Conservation (phyloP, 345 rosid species). For the Triadica sebifera region DNA sequence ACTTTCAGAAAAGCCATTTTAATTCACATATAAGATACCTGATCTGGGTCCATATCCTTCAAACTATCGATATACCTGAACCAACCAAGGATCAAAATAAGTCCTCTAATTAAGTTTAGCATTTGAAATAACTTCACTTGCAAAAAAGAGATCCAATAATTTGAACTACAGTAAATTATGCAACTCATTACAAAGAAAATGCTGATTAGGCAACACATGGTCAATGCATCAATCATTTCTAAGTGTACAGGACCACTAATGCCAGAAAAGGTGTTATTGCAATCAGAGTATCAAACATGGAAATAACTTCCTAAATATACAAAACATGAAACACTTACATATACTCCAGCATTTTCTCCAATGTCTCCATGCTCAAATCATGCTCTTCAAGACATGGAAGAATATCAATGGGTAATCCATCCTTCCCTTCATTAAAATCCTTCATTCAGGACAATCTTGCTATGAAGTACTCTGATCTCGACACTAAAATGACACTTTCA, state of each 20-base stretch:
- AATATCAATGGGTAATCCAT: constrained; percentile 36
- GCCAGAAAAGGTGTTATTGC: not conserved
- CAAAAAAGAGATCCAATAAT: not conserved
- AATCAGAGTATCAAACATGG: constrained; percentile 7
- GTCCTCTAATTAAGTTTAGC: constrained; percentile 7
- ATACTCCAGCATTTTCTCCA: constrained; percentile 91
- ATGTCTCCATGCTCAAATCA: constrained; percentile 69
- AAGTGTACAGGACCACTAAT: not conserved
- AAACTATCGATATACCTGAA: constrained; percentile 94
- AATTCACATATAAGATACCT: constrained; percentile 46
- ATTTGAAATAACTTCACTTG: constrained; percentile 3
- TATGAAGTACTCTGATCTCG: constrained; percentile 94
- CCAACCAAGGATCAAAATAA: constrained; percentile 26
- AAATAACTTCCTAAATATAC: not conserved
- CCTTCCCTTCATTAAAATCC: constrained; percentile 61
- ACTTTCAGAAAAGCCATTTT: constrained; percentile 9
- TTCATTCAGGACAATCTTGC: constrained; percentile 76
- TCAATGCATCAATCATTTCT: constrained; percentile 6
- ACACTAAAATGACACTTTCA: constrained; percentile 58
- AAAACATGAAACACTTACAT: constrained; percentile 55
- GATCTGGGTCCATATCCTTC: constrained; percentile 72
- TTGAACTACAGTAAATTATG: constrained; percentile 14
- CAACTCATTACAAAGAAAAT: not conserved
- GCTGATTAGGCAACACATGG: not conserved
- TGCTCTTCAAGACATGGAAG: constrained; percentile 83